These are phyloP conservation scores for Globisporangium iwayamae DNA, from an alignment of 352 stramenopile species.

Conservation along the genomic window DNA sequence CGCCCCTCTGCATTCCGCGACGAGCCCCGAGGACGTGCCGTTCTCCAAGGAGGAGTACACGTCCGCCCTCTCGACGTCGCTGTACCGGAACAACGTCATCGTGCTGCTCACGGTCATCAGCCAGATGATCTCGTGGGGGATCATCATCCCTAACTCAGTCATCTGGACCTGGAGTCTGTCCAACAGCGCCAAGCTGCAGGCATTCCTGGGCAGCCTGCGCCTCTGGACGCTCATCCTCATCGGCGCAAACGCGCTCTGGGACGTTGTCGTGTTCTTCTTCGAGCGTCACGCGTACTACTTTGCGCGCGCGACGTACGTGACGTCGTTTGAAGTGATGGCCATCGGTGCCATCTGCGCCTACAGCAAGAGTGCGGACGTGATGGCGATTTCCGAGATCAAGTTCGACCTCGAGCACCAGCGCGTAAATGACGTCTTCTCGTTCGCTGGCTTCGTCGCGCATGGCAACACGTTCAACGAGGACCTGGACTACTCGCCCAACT, in stretches of 20 bases:
- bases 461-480: conserved; percentile 28
- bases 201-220: conserved; percentile 33
- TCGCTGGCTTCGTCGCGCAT: conserved; percentile 17
- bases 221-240: conserved; percentile 36
- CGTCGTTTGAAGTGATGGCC: conserved; percentile 20
- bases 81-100: conserved; percentile 35
- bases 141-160: conserved; percentile 47
- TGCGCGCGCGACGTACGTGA: conserved; percentile 19
- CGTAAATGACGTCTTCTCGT: conserved; percentile 20
- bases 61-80: conserved; percentile 25
- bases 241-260: conserved; percentile 30
- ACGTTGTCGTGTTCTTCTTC: conserved; percentile 24
- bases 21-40: neutral
- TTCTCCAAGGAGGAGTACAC: conserved; percentile 17
- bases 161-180: conserved; percentile 44
- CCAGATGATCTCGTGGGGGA: conserved; percentile 44
- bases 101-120: conserved; percentile 25
- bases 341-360: conserved; percentile 20
- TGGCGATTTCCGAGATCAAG: conserved; percentile 24
- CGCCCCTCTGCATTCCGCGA: neutral
- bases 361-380: conserved; percentile 7
- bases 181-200: conserved; percentile 27
- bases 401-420: conserved; percentile 26
- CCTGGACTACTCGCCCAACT: conserved; percentile 14
- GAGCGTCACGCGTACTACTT: conserved; percentile 32